Evolutionary conservation across 371 early-diverging fungal species (phyloP).

Genomic region (Gilbertella persicaria): DNA sequence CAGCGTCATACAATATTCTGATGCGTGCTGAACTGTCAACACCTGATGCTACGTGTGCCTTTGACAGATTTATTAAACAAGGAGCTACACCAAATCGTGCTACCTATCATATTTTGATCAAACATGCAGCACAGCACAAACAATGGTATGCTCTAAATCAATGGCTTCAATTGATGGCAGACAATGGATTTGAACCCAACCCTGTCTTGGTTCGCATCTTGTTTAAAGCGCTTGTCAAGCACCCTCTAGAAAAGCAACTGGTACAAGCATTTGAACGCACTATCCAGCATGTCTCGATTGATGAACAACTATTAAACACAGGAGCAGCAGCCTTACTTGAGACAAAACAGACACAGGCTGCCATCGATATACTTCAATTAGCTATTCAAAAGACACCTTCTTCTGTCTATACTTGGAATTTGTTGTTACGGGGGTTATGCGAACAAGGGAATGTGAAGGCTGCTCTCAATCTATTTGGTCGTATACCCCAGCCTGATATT

Average conservation of each 20-base stretch:
- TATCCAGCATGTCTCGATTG: not conserved
- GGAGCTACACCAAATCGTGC: constrained; percentile 29
- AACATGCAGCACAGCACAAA: constrained; percentile 14
- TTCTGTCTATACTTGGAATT: constrained; percentile 32
- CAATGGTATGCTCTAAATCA: constrained; percentile 25
- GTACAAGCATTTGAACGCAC: constrained; percentile 28
- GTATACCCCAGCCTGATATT: constrained; percentile 43
- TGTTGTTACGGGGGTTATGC: constrained; percentile 28
- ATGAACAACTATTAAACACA: constrained; percentile 20
- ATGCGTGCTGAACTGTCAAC: constrained; percentile 20
- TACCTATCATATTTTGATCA: constrained; percentile 44
- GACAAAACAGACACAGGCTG: constrained; percentile 20
- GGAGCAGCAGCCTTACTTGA: constrained; percentile 26
- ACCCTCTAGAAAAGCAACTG: constrained; percentile 12
- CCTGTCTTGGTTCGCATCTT: constrained; percentile 32
- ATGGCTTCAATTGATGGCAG: constrained; percentile 33
- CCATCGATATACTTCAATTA: constrained; percentile 21
- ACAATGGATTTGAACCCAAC: constrained; percentile 10
- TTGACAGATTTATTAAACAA: constrained; percentile 11
- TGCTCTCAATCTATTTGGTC: constrained; percentile 29
- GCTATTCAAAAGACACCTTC: constrained; percentile 15
- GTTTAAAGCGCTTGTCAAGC: constrained; percentile 12
- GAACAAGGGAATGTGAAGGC: constrained; percentile 24
- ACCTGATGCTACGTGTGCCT: not conserved
- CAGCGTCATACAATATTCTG: constrained; percentile 35